phyloP scores from a whole-genome alignment of 2,329 filamentous ascomycete genomes.

The Samsoniella hepiali region DNA sequence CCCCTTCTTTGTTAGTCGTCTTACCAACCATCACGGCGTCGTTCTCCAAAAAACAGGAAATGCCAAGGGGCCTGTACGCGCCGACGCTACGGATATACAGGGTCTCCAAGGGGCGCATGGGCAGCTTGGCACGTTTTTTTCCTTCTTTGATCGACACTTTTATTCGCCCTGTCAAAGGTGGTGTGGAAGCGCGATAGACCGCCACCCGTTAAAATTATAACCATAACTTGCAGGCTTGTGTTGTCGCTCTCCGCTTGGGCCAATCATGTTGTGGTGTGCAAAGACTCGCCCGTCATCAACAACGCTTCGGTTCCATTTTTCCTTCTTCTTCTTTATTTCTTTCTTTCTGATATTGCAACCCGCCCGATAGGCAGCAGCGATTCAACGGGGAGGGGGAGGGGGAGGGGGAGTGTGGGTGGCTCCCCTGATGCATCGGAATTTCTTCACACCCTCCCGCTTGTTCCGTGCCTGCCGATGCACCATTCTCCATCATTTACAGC shows the following conservation, averaged over 20 bases:
- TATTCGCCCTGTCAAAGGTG: not conserved
- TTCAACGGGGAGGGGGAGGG: not conserved
- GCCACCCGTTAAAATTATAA: not conserved
- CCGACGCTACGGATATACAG: not conserved
- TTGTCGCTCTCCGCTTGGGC: not conserved
- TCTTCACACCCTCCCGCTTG: not conserved
- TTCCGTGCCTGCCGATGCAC: not conserved
- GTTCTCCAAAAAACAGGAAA: no score
- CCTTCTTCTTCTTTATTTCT: not conserved
- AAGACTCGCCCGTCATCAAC: not conserved
- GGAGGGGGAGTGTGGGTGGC: not conserved
- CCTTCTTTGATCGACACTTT: not conserved
- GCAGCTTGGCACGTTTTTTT: not conserved
- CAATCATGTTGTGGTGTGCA: not conserved
- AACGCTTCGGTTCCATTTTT: not conserved
- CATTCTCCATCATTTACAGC: not conserved
- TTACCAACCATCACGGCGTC: no score
- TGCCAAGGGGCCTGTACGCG: no score
- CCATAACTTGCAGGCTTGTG: not conserved
- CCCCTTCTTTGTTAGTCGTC: no score
- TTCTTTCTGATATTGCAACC: not conserved
- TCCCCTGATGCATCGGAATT: not conserved
- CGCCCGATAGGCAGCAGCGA: not conserved
- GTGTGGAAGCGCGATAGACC: not conserved
- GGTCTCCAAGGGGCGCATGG: not conserved